Evolutionary conservation across 345 rosid species (phyloP).

Genomic region (Moricandia moricandioides): DNA sequence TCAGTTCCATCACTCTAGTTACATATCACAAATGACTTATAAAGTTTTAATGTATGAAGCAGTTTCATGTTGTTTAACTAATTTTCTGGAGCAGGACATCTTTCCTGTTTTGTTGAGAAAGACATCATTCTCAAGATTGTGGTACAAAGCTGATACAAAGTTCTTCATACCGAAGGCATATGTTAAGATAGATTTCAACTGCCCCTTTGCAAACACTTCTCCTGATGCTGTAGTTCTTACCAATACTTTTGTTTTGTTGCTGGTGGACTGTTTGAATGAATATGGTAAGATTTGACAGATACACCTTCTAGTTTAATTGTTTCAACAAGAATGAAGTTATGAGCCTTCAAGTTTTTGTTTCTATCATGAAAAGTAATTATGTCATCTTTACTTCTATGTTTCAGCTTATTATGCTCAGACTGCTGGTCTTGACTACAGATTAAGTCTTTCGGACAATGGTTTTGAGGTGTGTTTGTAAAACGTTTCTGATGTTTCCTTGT

Average conservation of each 20-base stretch:
- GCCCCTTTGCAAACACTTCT: conserved; percentile 62
- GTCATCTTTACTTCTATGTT: conserved; percentile 21
- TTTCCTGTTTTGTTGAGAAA: conserved; percentile 62
- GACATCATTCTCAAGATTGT: conserved; percentile 55
- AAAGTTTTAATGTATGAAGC: conserved; percentile 4
- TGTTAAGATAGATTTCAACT: conserved; percentile 65
- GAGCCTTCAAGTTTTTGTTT: not conserved
- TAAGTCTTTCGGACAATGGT: conserved; percentile 49
- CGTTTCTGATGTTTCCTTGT: not conserved
- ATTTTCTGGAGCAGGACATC: conserved; percentile 44
- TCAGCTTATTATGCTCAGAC: conserved; percentile 77
- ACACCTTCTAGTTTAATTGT: not conserved
- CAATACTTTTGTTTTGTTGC: conserved; percentile 51
- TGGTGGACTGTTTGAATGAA: conserved; percentile 88
- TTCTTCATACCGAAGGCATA: conserved; percentile 73
- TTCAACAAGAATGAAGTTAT: not conserved
- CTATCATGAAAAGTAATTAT: not conserved
- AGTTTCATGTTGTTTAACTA: conserved; percentile 4
- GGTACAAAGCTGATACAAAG: conserved; percentile 80
- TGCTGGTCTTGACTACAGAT: conserved; percentile 68
- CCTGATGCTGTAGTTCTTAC: conserved; percentile 71
- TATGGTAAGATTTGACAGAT: conserved; percentile 43
- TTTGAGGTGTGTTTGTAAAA: conserved; percentile 52
- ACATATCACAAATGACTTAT: not conserved
- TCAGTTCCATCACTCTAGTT: conserved; percentile 18